phyloP scores from a whole-genome alignment of 345 rosid genomes.

The Syzygium aqueum region DNA sequence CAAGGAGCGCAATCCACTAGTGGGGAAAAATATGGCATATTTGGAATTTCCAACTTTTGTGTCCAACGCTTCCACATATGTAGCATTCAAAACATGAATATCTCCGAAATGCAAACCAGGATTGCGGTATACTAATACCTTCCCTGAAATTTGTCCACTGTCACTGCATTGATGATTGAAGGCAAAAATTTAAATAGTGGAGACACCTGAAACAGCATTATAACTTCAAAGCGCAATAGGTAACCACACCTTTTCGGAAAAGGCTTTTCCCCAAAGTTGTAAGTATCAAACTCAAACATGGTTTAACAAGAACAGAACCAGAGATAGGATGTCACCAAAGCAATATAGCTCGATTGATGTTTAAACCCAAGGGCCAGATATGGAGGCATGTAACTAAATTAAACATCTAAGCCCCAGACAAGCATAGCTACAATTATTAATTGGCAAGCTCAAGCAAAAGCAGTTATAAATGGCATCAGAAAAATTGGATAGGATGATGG shows the following conservation, averaged over 20 bases:
- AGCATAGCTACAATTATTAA: not conserved
- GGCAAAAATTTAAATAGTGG: not conserved
- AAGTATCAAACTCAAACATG: not conserved
- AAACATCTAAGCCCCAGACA: not conserved
- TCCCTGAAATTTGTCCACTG: slow-evolving; percentile 62
- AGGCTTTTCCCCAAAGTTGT: not conserved
- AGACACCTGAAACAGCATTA: not conserved
- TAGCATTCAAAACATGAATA: slow-evolving; percentile 59
- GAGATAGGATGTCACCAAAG: not conserved
- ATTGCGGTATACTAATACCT: slow-evolving; percentile 66
- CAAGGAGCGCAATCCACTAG: slow-evolving; percentile 56
- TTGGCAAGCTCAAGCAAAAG: not conserved
- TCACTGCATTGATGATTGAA: slow-evolving; percentile 27
- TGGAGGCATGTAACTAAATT: not conserved
- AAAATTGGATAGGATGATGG: not conserved
- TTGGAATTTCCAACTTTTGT: slow-evolving; percentile 60
- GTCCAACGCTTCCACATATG: slow-evolving; percentile 40
- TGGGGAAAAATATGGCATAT: slow-evolving; percentile 67
- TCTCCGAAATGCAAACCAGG: slow-evolving; percentile 91
- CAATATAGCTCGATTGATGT: not conserved
- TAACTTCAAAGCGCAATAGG: not conserved
- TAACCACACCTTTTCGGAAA: not conserved
- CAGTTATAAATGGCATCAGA: not conserved
- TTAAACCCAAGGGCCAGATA: not conserved
- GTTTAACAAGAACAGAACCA: not conserved